phyloP scores from a whole-genome alignment of 179 eudicot species.

The Spergularia azorica region DNA sequence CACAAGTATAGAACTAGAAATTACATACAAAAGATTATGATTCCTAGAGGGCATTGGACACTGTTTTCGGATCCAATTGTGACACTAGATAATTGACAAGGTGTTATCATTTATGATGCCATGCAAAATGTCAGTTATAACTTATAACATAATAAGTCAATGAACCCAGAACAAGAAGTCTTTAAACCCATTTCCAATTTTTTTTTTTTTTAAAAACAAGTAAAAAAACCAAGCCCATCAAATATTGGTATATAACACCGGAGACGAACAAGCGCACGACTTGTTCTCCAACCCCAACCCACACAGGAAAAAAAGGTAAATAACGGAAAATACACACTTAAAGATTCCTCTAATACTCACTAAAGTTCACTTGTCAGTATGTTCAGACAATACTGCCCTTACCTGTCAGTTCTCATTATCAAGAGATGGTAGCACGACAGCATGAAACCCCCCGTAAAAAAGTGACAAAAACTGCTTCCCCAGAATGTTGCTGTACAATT shows the following conservation, averaged over 20 bases:
- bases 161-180: too few relatives aligned
- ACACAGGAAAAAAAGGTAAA: neutral
- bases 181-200: too few relatives aligned
- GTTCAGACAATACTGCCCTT: neutral
- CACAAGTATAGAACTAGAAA: neutral
- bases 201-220: too few relatives aligned
- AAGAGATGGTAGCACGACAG: constrained; percentile 30
- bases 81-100: neutral
- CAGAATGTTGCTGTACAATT: constrained; percentile 21
- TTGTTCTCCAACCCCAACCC: too few relatives aligned
- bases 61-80: neutral
- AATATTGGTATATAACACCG: too few relatives aligned
- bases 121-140: too few relatives aligned
- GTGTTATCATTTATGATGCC: too few relatives aligned
- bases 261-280: too few relatives aligned
- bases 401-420: constrained; percentile 23
- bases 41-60: too few relatives aligned
- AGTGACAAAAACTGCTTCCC: constrained; percentile 1
- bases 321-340: neutral
- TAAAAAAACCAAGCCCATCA: too few relatives aligned
- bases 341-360: neutral
- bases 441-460: constrained; percentile 23
- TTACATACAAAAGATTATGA: too few relatives aligned
- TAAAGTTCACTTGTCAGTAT: neutral
- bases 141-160: too few relatives aligned